These are phyloP conservation scores for Cadophora sp. DNA, from an alignment of 2,329 filamentous ascomycete species.

Conservation along the genomic window DNA sequence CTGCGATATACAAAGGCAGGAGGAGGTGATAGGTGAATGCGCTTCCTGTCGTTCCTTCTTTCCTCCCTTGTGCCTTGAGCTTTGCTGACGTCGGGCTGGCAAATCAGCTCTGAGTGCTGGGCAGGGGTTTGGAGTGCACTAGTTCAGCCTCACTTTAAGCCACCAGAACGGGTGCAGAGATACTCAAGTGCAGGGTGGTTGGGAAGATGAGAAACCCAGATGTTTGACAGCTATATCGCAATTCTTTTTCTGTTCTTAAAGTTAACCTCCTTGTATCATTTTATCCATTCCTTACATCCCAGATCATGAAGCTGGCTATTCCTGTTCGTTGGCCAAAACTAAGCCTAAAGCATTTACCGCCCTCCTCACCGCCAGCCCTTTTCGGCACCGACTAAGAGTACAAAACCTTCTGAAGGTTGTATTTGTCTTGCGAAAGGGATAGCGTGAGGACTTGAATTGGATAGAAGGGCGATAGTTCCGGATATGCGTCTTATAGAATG, in stretches of 20 bases:
- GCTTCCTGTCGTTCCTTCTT: background rate
- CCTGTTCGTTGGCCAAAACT: background rate
- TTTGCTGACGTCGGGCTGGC: slow-evolving; percentile 10
- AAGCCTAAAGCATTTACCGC: background rate
- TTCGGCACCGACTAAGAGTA: background rate
- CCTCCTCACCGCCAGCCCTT: background rate
- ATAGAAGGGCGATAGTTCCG: too few relatives aligned
- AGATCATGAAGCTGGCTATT: background rate
- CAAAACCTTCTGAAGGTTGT: too few relatives aligned
- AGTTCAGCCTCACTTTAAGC: slow-evolving; percentile 5
- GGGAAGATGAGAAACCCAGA: background rate
- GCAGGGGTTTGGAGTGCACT: background rate
- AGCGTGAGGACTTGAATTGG: too few relatives aligned
- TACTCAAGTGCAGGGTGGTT: background rate
- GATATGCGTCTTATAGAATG: too few relatives aligned
- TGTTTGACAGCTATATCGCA: background rate
- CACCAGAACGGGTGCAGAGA: background rate
- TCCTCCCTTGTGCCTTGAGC: background rate
- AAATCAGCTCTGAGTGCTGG: slow-evolving; percentile 1
- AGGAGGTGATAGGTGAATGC: background rate
- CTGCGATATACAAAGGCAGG: background rate
- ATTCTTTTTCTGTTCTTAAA: background rate
- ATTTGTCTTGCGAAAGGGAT: too few relatives aligned
- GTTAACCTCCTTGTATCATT: background rate
- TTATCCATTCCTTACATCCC: too few relatives aligned